Evolutionary conservation across 108 stramenopile genomes (phyloP).

Genomic region (Nannochloropsis granulata): DNA sequence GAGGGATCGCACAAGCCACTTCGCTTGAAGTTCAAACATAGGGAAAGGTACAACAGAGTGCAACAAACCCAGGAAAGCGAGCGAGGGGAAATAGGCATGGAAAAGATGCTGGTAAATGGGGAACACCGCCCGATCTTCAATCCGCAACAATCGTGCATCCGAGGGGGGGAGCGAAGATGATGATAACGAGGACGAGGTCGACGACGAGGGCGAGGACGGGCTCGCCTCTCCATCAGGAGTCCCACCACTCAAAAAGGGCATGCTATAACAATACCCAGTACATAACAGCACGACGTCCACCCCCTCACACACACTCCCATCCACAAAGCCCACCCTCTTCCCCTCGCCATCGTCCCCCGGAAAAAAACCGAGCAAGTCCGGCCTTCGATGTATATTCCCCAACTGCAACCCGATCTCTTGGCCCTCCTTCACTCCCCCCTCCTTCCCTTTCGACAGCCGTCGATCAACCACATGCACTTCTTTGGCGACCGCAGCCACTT

Average conservation of each 20-base stretch:
- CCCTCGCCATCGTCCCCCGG: conserved; percentile 18
- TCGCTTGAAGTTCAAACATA: conserved; percentile 61
- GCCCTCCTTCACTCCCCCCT: conserved; percentile 2
- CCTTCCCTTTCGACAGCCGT: background rate
- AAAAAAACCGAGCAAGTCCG: background rate
- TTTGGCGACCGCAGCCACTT: conserved; percentile 50
- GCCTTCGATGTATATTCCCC: conserved; percentile 13
- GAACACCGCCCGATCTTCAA: conserved; percentile 46
- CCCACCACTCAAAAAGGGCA: conserved; percentile 16
- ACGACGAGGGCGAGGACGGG: background rate
- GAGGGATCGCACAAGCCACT: background rate
- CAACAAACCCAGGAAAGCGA: conserved; percentile 69
- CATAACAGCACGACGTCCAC: conserved; percentile 28
- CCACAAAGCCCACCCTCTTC: conserved; percentile 24
- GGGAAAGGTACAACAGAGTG: conserved; percentile 72
- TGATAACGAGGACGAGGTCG: background rate
- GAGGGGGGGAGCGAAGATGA: background rate
- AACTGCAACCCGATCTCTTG: background rate
- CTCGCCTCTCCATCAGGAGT: background rate
- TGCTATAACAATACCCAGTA: conserved; percentile 14
- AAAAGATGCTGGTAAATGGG: conserved; percentile 71
- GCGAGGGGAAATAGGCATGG: conserved; percentile 58
- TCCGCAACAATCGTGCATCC: background rate
- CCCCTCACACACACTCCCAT: conserved; percentile 17
- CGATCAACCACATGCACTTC: conserved; percentile 57